A percentile compares a stretch with the other conserved stretches of the same genome.
phyloP scores from a whole-genome alignment of 1,284 basidiomycete genomes.

The Paramarasmius palmivorus region DNA sequence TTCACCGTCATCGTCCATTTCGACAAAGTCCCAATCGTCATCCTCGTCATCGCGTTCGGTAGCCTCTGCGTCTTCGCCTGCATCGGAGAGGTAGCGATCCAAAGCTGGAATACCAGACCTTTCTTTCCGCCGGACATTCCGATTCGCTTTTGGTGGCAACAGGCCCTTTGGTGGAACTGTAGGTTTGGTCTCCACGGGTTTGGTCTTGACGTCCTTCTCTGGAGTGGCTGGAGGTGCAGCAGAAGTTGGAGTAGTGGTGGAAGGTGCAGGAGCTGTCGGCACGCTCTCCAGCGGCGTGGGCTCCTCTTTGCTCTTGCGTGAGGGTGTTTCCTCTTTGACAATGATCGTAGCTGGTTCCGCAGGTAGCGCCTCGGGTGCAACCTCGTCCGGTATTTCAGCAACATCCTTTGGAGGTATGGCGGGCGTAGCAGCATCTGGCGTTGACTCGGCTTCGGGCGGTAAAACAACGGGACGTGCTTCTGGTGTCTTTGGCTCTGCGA shows the following conservation, averaged over 20 bases:
- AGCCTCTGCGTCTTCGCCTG: slow-evolving; percentile 58
- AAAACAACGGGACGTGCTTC: slow-evolving; percentile 18
- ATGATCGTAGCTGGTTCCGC: slow-evolving; percentile 14
- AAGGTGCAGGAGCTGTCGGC: slow-evolving; percentile 10
- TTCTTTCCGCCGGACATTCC: slow-evolving; percentile 50
- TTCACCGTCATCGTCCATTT: slow-evolving; percentile 66
- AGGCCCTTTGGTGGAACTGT: slow-evolving; percentile 18
- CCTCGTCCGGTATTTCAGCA: background rate
- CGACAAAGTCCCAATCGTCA: slow-evolving; percentile 87
- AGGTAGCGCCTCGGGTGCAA: slow-evolving; percentile 9
- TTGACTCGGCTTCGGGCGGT: slow-evolving; percentile 20
- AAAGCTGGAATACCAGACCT: slow-evolving; percentile 78
- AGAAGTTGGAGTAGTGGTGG: slow-evolving; percentile 12
- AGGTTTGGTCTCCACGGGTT: slow-evolving; percentile 16
- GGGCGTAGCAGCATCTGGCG: slow-evolving; percentile 14
- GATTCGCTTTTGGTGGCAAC: slow-evolving; percentile 25
- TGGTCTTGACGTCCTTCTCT: slow-evolving; percentile 26
- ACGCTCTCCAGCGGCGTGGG: slow-evolving; percentile 5
- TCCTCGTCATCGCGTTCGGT: slow-evolving; percentile 66
- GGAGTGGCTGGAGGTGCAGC: slow-evolving; percentile 18
- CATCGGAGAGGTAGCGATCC: slow-evolving; percentile 65
- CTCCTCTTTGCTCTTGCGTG: slow-evolving; percentile 22
- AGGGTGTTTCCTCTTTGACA: slow-evolving; percentile 20
- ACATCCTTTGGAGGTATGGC: slow-evolving; percentile 31
- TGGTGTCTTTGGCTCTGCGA: slow-evolving; percentile 15